phyloP scores from a whole-genome alignment of 805 yeast genomes.

The Torulaspora franciscae region DNA sequence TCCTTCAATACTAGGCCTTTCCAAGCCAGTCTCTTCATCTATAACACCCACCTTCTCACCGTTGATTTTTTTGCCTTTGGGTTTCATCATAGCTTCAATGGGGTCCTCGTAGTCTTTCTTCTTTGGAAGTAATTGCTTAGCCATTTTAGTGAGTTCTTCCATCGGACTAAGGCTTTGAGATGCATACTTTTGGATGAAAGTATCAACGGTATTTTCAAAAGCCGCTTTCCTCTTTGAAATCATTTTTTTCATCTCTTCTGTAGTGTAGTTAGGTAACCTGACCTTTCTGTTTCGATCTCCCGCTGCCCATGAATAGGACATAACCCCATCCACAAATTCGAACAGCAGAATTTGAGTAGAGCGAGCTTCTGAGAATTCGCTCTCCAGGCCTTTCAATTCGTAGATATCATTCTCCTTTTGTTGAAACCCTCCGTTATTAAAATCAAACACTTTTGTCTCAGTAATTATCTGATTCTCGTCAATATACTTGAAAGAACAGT shows the following conservation, averaged over 20 bases:
- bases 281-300: slow-evolving; percentile 42
- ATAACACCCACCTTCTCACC: slow-evolving; percentile 21
- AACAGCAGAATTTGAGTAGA: slow-evolving; percentile 59
- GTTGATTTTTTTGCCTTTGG: slow-evolving; percentile 18
- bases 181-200: slow-evolving; percentile 35
- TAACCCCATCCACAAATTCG: slow-evolving; percentile 68
- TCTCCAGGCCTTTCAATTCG: slow-evolving; percentile 40
- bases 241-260: slow-evolving; percentile 54
- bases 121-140: slow-evolving; percentile 43
- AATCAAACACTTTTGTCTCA: slow-evolving; percentile 37
- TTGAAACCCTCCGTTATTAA: slow-evolving; percentile 45
- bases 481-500: slow-evolving; percentile 65
- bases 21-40: slow-evolving; percentile 25
- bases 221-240: slow-evolving; percentile 53
- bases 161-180: slow-evolving; percentile 39
- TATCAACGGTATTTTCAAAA: slow-evolving; percentile 42
- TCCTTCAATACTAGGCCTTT: slow-evolving; percentile 42
- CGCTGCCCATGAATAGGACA: slow-evolving; percentile 46
- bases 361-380: slow-evolving; percentile 31
- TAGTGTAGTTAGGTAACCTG: slow-evolving; percentile 46
- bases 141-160: slow-evolving; percentile 36
- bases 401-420: slow-evolving; percentile 53
- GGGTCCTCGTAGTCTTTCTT: slow-evolving; percentile 54
- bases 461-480: slow-evolving; percentile 63
- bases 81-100: slow-evolving; percentile 49